Conservation (phyloP, 306 rosid species). For the Fagus crenata region DNA sequence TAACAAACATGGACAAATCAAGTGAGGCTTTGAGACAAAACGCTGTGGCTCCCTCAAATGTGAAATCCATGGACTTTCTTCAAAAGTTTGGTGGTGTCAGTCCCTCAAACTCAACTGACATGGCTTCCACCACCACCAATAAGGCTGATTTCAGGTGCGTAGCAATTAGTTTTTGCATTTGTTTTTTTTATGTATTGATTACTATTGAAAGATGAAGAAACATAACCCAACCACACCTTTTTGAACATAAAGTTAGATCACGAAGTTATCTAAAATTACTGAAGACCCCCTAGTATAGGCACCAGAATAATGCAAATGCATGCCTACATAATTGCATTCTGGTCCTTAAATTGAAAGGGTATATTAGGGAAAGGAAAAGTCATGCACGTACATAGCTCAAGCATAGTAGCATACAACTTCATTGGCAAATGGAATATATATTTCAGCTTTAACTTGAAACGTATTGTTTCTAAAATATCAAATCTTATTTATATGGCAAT, state of each 20-base stretch:
- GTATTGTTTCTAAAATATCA: neutral
- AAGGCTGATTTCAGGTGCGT: constrained; percentile 50
- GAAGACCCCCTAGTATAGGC: constrained; percentile 17
- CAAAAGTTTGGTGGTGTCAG: constrained; percentile 31
- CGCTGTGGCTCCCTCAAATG: constrained; percentile 23
- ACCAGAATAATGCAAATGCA: too few relatives aligned
- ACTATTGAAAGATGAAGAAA: too few relatives aligned
- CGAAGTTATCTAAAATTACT: constrained; percentile 19
- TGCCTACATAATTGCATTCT: too few relatives aligned
- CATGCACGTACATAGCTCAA: constrained; percentile 10
- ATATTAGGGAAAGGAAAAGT: neutral
- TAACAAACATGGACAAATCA: constrained; percentile 43
- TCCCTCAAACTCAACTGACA: constrained; percentile 30
- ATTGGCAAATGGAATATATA: too few relatives aligned
- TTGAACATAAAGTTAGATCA: neutral
- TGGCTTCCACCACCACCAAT: constrained; percentile 24
- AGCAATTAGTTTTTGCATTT: neutral
- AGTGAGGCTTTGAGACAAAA: constrained; percentile 33
- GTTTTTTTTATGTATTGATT: too few relatives aligned
- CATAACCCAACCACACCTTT: neutral
- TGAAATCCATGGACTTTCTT: constrained; percentile 31
- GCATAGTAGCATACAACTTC: neutral
- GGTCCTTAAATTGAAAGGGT: too few relatives aligned
- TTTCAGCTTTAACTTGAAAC: neutral
- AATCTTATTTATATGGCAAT: neutral